Evolutionary conservation across 495 filamentous ascomycete genomes (phyloP).

Genomic region (Neurospora sp.): DNA sequence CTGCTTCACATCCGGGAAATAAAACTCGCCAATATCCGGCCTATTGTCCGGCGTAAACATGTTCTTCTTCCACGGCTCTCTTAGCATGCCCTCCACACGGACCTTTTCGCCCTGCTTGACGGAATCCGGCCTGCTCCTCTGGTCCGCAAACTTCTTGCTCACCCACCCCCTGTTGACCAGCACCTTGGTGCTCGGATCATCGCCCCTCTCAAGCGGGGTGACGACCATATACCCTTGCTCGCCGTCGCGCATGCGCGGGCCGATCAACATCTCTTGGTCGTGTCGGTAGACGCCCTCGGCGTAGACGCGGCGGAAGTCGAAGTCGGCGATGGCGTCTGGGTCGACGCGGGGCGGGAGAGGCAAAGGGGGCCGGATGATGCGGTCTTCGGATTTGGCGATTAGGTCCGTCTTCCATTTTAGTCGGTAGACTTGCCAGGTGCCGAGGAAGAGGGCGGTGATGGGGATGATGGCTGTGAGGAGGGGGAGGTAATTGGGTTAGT

Average conservation of each 20-base stretch:
- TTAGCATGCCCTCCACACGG: constrained; percentile 68
- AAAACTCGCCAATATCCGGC: constrained; percentile 74
- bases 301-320: constrained; percentile 81
- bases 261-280: constrained; percentile 91
- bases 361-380: constrained; percentile 73
- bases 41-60: constrained; percentile 89
- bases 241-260: constrained; percentile 80
- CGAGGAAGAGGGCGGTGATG: constrained; percentile 78
- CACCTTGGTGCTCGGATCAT: constrained; percentile 40
- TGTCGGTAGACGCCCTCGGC: constrained; percentile 69
- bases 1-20: constrained; percentile 87
- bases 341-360: constrained; percentile 79
- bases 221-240: constrained; percentile 84
- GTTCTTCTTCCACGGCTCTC: constrained; percentile 93
- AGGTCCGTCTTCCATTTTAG: constrained; percentile 88
- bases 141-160: constrained; percentile 52
- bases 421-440: constrained; percentile 93
- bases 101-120: constrained; percentile 54
- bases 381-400: constrained; percentile 82
- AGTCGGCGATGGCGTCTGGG: constrained; percentile 66
- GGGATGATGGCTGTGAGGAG: constrained; percentile 66
- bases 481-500: neutral
- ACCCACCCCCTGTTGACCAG: constrained; percentile 91
- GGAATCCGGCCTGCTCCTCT: constrained; percentile 49
- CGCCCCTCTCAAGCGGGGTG: constrained; percentile 71